These are phyloP conservation scores for Fusarium pininemorale DNA, from an alignment of 2,329 filamentous ascomycete species.

Conservation along the genomic window DNA sequence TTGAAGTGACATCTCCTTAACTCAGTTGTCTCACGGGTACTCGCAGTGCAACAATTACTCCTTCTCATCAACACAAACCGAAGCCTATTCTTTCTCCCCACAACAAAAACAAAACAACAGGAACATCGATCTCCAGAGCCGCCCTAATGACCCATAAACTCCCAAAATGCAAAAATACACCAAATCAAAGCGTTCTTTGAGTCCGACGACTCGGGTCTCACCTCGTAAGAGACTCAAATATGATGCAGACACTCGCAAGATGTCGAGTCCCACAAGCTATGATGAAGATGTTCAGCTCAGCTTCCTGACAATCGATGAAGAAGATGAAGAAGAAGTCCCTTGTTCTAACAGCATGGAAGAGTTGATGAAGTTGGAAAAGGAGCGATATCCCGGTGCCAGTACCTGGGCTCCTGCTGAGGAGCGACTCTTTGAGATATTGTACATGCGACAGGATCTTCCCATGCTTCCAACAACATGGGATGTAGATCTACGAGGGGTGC, in stretches of 20 bases:
- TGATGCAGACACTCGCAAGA: conserved; percentile 5
- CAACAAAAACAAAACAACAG: background rate
- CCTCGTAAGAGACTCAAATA: background rate
- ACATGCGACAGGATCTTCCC: conserved; percentile 52
- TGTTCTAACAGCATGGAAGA: conserved; percentile 25
- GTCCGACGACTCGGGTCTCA: background rate
- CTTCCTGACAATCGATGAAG: conserved; percentile 1
- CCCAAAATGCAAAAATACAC: conserved; percentile 8
- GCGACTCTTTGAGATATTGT: conserved; percentile 54
- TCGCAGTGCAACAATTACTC: conserved; percentile 20
- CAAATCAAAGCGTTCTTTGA: conserved; percentile 15
- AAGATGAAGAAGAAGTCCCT: conserved; percentile 18
- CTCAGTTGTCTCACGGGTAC: background rate
- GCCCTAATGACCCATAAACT: background rate
- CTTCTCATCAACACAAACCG: background rate
- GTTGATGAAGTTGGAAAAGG: conserved; percentile 57
- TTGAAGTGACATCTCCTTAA: background rate
- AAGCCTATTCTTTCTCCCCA: background rate
- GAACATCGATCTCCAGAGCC: background rate
- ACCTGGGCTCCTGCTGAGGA: conserved; percentile 63
- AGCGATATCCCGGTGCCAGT: conserved; percentile 53
- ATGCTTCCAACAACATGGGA: conserved; percentile 54
- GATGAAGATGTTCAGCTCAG: conserved; percentile 5
- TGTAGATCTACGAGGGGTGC: conserved; percentile 52
- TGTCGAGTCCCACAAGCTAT: conserved; percentile 10